Evolutionary conservation across 352 stramenopile genomes (phyloP).

Genomic region (Peronospora belbahrii): DNA sequence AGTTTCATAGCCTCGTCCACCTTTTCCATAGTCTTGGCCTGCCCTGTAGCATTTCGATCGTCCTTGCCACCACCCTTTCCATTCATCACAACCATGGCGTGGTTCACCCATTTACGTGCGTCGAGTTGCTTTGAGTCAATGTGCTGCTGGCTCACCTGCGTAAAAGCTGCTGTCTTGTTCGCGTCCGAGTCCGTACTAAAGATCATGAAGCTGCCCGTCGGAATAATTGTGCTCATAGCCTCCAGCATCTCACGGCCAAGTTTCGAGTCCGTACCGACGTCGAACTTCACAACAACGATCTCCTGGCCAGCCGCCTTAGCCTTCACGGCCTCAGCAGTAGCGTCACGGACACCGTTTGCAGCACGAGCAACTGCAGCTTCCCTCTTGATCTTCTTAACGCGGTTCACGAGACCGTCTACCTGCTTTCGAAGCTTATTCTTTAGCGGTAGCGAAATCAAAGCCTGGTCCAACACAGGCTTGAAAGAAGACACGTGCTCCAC

Average conservation of each 20-base stretch:
- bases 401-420: constrained; percentile 62
- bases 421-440: constrained; percentile 81
- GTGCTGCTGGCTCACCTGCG: constrained; percentile 84
- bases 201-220: constrained; percentile 88
- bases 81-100: constrained; percentile 86
- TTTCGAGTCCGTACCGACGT: constrained; percentile 92
- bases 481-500: constrained; percentile 85
- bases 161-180: constrained; percentile 91
- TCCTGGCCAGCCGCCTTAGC: constrained; percentile 54
- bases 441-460: constrained; percentile 87
- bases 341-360: constrained; percentile 63
- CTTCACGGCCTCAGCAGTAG: constrained; percentile 40
- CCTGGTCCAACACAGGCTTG: constrained; percentile 83
- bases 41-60: constrained; percentile 58
- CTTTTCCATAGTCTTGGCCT: constrained; percentile 73
- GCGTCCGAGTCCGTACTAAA: constrained; percentile 88
- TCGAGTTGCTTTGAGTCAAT: constrained; percentile 66
- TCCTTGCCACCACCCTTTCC: constrained; percentile 94
- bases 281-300: constrained; percentile 86
- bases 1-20: constrained; percentile 59
- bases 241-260: constrained; percentile 92
- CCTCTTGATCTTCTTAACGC: constrained; percentile 80
- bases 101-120: constrained; percentile 91
- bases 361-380: constrained; percentile 56
- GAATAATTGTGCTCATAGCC: constrained; percentile 68